phyloP scores from a whole-genome alignment of 768 basidiomycete species.

The Cyclocybe aegerita region DNA sequence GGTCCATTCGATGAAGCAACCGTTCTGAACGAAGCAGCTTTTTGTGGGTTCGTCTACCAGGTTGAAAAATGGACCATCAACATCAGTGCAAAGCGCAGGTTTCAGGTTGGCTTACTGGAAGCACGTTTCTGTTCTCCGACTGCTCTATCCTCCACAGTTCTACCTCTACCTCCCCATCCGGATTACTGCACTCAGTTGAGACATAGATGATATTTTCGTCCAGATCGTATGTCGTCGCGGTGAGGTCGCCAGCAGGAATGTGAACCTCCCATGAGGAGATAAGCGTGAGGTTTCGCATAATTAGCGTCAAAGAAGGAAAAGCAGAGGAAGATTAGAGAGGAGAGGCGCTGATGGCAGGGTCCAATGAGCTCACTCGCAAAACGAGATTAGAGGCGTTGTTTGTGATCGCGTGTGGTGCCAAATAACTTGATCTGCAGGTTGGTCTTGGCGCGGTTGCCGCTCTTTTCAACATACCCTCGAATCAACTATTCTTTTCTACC shows the following conservation, averaged over 20 bases:
- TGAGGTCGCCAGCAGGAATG: conserved; percentile 30
- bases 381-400: conserved; percentile 19
- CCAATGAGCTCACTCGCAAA: conserved; percentile 4
- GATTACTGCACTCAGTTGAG: conserved; percentile 47
- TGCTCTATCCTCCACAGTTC: conserved; percentile 53
- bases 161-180: conserved; percentile 53
- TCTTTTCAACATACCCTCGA: not conserved
- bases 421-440: conserved; percentile 12
- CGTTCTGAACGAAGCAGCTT: conserved; percentile 38
- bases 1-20: conserved; percentile 25
- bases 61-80: not conserved
- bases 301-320: conserved; percentile 3
- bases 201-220: conserved; percentile 62
- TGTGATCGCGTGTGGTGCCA: conserved; percentile 14
- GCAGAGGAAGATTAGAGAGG: conserved; percentile 4
- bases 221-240: conserved; percentile 55
- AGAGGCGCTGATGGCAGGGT: conserved; percentile 3
- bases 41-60: conserved; percentile 19
- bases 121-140: conserved; percentile 15
- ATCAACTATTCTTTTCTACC: not conserved
- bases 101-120: conserved; percentile 10
- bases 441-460: conserved; percentile 3
- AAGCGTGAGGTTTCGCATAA: conserved; percentile 60
- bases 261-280: conserved; percentile 25
- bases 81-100: not conserved